A percentile compares a stretch with the other conserved stretches of the same genome.
Evolutionary conservation across 2,329 filamentous ascomycete species (phyloP).

Genomic region (Pseudogymnoascus verrucosus): DNA sequence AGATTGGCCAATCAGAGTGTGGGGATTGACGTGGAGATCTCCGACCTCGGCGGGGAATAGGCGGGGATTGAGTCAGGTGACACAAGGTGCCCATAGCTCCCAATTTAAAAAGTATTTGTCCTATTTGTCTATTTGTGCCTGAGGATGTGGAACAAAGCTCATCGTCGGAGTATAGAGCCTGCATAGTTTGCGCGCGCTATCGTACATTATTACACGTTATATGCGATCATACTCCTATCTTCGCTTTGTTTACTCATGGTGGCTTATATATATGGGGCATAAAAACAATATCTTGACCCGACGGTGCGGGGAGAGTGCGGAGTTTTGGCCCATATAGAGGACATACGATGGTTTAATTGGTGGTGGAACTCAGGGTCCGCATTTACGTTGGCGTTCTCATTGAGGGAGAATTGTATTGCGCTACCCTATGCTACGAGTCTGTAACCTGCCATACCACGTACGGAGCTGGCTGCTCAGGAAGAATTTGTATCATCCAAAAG

Average conservation of each 20-base stretch:
- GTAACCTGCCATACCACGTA: background rate
- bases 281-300: background rate
- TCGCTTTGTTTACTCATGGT: background rate
- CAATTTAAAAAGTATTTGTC: background rate
- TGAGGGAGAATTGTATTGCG: background rate
- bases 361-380: slow-evolving; percentile 6
- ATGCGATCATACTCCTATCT: background rate
- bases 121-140: background rate
- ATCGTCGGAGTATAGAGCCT: background rate
- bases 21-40: slow-evolving; percentile 1
- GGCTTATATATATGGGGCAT: background rate
- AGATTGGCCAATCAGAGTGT: background rate
- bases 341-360: background rate
- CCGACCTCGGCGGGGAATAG: slow-evolving; percentile 6
- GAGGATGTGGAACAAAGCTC: background rate
- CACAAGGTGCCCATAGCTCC: background rate
- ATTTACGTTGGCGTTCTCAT: background rate
- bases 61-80: slow-evolving; percentile 5
- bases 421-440: background rate
- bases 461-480: background rate
- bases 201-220: background rate
- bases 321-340: background rate
- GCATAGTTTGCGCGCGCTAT: background rate
- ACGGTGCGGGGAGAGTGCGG: slow-evolving; percentile 3
- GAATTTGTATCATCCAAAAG: slow-evolving; percentile 2